Evolutionary conservation across 345 rosid species (phyloP).

Genomic region (Populus deltoides): DNA sequence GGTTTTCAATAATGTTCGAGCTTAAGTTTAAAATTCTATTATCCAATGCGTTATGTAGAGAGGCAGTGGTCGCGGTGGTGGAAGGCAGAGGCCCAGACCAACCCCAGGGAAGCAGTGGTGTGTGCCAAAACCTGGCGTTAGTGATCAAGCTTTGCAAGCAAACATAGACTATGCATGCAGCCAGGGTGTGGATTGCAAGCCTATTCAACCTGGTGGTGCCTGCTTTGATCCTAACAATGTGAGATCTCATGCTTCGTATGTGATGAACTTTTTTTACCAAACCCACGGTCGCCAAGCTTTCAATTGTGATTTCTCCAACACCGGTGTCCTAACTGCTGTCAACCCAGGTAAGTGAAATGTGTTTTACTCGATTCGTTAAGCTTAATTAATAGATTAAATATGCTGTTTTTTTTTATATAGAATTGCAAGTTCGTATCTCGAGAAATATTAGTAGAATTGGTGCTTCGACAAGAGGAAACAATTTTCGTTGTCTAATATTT

Average conservation of each 20-base stretch:
- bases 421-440: too few relatives aligned
- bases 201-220: slow-evolving; percentile 40
- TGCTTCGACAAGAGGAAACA: too few relatives aligned
- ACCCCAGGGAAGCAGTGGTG: neutral
- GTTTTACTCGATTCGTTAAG: neutral
- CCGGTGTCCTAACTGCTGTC: slow-evolving; percentile 16
- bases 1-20: too few relatives aligned
- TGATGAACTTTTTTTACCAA: slow-evolving; percentile 40
- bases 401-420: too few relatives aligned
- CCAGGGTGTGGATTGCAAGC: slow-evolving; percentile 36
- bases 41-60: neutral
- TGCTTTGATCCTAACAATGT: slow-evolving; percentile 25
- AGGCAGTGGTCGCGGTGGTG: neutral
- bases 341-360: slow-evolving; percentile 29
- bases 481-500: neutral
- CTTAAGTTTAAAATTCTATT: too few relatives aligned
- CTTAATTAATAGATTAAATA: too few relatives aligned
- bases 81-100: neutral
- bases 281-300: slow-evolving; percentile 20
- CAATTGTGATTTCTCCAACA: slow-evolving; percentile 35
- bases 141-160: slow-evolving; percentile 3
- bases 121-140: slow-evolving; percentile 10
- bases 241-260: slow-evolving; percentile 37
- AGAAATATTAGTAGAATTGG: too few relatives aligned
- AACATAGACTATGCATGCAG: slow-evolving; percentile 36